Evolutionary conservation across 2,329 filamentous ascomycete species (phyloP).

Genomic region (Apiospora saccharicola): DNA sequence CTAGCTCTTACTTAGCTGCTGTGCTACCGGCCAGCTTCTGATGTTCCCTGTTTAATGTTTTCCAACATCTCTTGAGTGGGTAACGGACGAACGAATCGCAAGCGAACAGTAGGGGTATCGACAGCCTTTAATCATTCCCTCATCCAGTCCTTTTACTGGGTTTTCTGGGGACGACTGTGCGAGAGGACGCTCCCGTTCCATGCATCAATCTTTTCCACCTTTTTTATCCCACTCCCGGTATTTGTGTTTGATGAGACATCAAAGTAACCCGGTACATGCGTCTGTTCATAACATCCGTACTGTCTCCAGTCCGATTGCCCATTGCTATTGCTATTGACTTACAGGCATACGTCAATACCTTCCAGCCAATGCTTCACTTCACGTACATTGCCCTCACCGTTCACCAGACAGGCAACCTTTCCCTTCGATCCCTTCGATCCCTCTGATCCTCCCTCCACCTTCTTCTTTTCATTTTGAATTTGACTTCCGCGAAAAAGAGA

Average conservation of each 20-base stretch:
- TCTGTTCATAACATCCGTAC: background rate
- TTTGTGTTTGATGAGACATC: conserved; percentile 4
- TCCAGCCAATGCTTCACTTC: background rate
- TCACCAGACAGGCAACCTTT: background rate
- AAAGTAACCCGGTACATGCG: background rate
- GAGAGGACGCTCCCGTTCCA: conserved; percentile 17
- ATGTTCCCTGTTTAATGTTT: conserved; percentile 3
- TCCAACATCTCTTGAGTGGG: conserved; percentile 9
- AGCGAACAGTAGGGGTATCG: background rate
- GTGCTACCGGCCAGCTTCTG: conserved; percentile 14
- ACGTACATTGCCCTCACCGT: background rate
- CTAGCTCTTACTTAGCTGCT: conserved; percentile 7
- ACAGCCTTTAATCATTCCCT: background rate
- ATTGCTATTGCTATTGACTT: background rate
- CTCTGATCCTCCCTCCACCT: background rate
- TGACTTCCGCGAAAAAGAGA: background rate
- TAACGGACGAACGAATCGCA: background rate
- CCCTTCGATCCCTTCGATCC: background rate
- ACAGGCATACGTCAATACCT: background rate
- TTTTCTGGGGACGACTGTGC: conserved; percentile 20
- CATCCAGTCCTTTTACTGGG: background rate
- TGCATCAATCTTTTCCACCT: conserved; percentile 11
- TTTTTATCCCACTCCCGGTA: background rate
- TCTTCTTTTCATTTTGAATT: background rate
- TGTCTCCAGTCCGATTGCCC: background rate